phyloP scores from a whole-genome alignment of 2,329 filamentous ascomycete genomes.

The Lasiodiplodia sp. region DNA sequence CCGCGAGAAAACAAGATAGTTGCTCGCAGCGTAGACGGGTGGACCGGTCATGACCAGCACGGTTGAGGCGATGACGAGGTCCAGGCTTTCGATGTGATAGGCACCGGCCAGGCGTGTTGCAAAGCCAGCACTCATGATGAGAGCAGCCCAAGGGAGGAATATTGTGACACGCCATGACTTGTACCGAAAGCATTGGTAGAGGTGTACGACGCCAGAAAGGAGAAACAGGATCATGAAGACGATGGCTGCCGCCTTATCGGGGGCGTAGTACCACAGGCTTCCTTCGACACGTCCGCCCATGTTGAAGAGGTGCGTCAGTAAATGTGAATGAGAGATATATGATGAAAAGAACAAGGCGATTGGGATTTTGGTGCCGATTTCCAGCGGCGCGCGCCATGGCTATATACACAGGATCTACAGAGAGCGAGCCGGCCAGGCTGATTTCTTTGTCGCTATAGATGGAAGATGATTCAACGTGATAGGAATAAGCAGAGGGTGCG shows the following conservation, averaged over 20 bases:
- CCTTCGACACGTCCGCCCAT: constrained; percentile 35
- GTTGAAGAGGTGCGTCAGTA: neutral
- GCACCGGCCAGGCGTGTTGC: constrained; percentile 61
- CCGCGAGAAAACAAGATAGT: constrained; percentile 68
- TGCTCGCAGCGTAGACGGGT: constrained; percentile 63
- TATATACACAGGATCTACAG: constrained; percentile 7
- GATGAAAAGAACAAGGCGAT: neutral
- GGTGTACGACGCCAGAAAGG: constrained; percentile 56
- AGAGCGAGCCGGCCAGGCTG: neutral
- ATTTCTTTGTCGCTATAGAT: neutral
- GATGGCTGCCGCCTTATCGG: constrained; percentile 63
- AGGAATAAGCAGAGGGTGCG: neutral
- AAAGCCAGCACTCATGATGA: constrained; percentile 65
- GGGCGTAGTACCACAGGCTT: constrained; percentile 56
- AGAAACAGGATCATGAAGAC: constrained; percentile 60
- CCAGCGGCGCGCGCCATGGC: neutral
- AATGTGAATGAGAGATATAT: neutral
- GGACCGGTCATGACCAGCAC: constrained; percentile 56
- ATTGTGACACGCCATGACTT: constrained; percentile 64
- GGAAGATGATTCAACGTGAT: neutral
- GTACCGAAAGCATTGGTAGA: constrained; percentile 63
- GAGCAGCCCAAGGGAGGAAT: constrained; percentile 62
- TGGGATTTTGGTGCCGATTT: neutral
- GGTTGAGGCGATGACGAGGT: constrained; percentile 43
- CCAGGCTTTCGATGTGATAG: constrained; percentile 56